Base-by-base conservation (phyloP, 345 rosid genomes). In the Gynandropsis gynandra region DNA sequence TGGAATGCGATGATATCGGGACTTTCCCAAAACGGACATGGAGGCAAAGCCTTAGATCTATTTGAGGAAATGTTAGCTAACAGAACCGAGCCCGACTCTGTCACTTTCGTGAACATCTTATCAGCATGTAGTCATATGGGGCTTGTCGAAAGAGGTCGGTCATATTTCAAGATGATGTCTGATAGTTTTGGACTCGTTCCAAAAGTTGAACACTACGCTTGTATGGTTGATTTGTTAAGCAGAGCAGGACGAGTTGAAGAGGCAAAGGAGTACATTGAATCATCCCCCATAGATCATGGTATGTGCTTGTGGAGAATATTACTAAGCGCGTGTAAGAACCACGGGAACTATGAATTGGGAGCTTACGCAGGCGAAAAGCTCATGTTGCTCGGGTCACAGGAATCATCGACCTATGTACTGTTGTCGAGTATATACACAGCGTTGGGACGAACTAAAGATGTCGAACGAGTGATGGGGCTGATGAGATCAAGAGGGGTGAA, bases 71-170 rank as follows among this genome's bases (percentile, higher is more conserved):
- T 83, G 85, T 64, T 65, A 52, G 63, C 21, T 1, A 77, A 72
- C 41, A 89, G 80, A 52, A 62, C 72, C 0, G 64, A 72, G 40
- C 93, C 89, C 7, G 82, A 83, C 32, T 72, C 45, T 29, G 72
- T 83, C 21, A 81, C 93, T 10, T 83, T 87, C 52, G 79, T 66
- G 31, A 82, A 77, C 52, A 62, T 74, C 47, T 74, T 85, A 54
- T 75, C 83, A 14, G 85, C 95, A 13, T 89, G 95, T 54, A 77
- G 79, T 64, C 97, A 85, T 57, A 68, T 76, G 57, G 93, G 93
- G 33, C 65, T 79, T 61, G 78, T 89, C 19, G 80, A 72, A 33
- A 73, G 78, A 72, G 95, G 89, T 57, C 56, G 75, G 68, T 29
- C 29, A 32, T 64, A 74, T 69, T 82, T 89, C 61, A 46, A 68